Percentiles rank a stretch among this genome's conserved stretches.
These are phyloP conservation scores for Moesziomyces sp. DNA, from an alignment of 1,284 basidiomycete species.

Conservation along the genomic window DNA sequence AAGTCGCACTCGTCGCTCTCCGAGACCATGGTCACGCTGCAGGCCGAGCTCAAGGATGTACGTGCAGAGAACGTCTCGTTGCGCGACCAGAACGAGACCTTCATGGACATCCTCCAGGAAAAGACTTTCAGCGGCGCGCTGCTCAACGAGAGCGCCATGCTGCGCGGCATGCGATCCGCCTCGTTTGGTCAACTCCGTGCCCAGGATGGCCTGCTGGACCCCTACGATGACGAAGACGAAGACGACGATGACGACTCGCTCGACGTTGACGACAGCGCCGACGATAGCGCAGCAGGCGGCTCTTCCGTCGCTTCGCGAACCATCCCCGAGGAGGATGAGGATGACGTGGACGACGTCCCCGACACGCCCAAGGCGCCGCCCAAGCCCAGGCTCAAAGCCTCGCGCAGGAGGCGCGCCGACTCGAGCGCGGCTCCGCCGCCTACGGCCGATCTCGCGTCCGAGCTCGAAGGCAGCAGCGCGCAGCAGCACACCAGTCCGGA, in stretches of 20 bases:
- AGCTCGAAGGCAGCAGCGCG: constrained; percentile 82
- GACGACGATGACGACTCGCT: constrained; percentile 30
- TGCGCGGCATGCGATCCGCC: constrained; percentile 38
- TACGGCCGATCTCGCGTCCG: constrained; percentile 72
- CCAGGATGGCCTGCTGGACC: constrained; percentile 23
- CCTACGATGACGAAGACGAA: constrained; percentile 38
- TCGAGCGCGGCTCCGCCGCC: constrained; percentile 5
- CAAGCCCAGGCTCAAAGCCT: constrained; percentile 8
- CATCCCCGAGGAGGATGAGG: constrained; percentile 44
- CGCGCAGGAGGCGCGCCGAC: constrained; percentile 14
- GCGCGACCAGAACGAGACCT: constrained; percentile 56
- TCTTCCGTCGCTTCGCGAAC: constrained; percentile 25
- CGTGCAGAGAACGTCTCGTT: constrained; percentile 41
- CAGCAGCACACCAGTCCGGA: constrained; percentile 15
- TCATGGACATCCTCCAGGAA: constrained; percentile 57
- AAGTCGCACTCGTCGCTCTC: constrained; percentile 46
- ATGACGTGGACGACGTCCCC: constrained; percentile 58
- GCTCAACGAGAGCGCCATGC: constrained; percentile 54
- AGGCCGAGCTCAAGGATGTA: constrained; percentile 52
- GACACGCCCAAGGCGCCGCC: constrained; percentile 45
- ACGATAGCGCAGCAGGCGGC: constrained; percentile 12
- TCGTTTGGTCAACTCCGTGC: constrained; percentile 22
- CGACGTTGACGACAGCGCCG: constrained; percentile 22
- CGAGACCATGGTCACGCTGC: constrained; percentile 44
- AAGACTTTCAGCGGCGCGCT: constrained; percentile 59